A percentile compares a stretch with the other conserved stretches of the same genome.
phyloP scores from a whole-genome alignment of 2,329 filamentous ascomycete genomes.

The Colletotrichum horii region DNA sequence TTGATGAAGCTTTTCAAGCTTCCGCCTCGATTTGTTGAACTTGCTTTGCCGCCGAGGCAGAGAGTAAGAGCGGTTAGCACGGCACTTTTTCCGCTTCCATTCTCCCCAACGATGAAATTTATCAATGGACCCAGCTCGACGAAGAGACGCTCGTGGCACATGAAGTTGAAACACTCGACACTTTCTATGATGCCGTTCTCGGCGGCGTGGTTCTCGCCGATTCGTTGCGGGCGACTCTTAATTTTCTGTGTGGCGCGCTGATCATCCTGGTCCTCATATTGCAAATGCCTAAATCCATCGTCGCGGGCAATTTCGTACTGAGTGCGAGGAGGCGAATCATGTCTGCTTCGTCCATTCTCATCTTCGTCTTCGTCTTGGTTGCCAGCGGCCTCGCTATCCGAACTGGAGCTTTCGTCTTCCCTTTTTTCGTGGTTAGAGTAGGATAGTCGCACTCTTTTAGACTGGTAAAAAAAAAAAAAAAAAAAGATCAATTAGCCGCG shows the following conservation, averaged over 20 bases:
- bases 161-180: slow-evolving; percentile 90
- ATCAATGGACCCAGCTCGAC: slow-evolving; percentile 91
- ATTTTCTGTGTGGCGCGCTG: slow-evolving; percentile 69
- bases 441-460: slow-evolving; percentile 39
- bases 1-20: slow-evolving; percentile 92
- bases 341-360: slow-evolving; percentile 30
- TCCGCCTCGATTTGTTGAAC: slow-evolving; percentile 88
- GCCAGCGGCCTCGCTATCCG: slow-evolving; percentile 24
- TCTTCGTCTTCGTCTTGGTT: slow-evolving; percentile 35
- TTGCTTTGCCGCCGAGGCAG: slow-evolving; percentile 93
- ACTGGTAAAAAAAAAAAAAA: too few relatives aligned
- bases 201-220: slow-evolving; percentile 74
- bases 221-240: slow-evolving; percentile 49
- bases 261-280: slow-evolving; percentile 64
- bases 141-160: slow-evolving; percentile 87
- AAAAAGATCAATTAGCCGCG: background rate
- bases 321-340: slow-evolving; percentile 51
- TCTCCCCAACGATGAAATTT: slow-evolving; percentile 98
- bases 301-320: slow-evolving; percentile 69
- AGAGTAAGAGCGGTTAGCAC: slow-evolving; percentile 91
- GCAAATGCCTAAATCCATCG: slow-evolving; percentile 61
- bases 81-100: slow-evolving; percentile 97
- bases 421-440: slow-evolving; percentile 24
- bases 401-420: slow-evolving; percentile 9
- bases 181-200: slow-evolving; percentile 88